These are phyloP conservation scores for Leptodontidium sp. DNA, from an alignment of 2,329 filamentous ascomycete species.

Conservation along the genomic window DNA sequence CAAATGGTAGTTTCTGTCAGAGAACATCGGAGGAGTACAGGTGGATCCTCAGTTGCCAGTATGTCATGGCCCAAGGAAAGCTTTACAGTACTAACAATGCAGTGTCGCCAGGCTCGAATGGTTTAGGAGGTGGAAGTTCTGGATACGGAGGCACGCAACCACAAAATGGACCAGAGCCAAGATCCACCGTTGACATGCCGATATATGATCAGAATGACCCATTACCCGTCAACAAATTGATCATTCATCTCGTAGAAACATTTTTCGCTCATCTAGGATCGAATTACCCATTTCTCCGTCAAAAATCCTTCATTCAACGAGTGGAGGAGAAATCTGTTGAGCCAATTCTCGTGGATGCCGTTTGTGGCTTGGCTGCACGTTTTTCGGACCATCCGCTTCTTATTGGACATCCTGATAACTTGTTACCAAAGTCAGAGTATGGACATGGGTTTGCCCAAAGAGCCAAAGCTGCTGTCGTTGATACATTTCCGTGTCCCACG, in stretches of 20 bases:
- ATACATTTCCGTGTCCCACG: conserved; percentile 83
- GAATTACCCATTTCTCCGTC: conserved; percentile 83
- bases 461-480: conserved; percentile 82
- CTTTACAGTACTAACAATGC: conserved; percentile 17
- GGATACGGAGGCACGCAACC: conserved; percentile 37
- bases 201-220: conserved; percentile 79
- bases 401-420: conserved; percentile 57
- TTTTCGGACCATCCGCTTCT: conserved; percentile 73
- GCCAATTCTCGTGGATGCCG: conserved; percentile 84
- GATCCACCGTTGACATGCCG: conserved; percentile 58
- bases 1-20: conserved; percentile 87
- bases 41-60: conserved; percentile 39
- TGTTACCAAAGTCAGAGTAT: conserved; percentile 68
- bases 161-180: conserved; percentile 37
- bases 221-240: conserved; percentile 75
- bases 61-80: conserved; percentile 19
- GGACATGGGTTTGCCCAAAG: conserved; percentile 82
- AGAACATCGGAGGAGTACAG: conserved; percentile 66
- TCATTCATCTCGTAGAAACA: conserved; percentile 77
- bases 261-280: conserved; percentile 87
- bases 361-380: conserved; percentile 82
- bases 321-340: conserved; percentile 84
- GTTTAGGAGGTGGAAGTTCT: conserved; percentile 34
- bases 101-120: conserved; percentile 43
- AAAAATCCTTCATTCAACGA: conserved; percentile 75